Evolutionary conservation across 2,329 filamentous ascomycete species (phyloP).

Genomic region (Emmonsiellopsis sp.): DNA sequence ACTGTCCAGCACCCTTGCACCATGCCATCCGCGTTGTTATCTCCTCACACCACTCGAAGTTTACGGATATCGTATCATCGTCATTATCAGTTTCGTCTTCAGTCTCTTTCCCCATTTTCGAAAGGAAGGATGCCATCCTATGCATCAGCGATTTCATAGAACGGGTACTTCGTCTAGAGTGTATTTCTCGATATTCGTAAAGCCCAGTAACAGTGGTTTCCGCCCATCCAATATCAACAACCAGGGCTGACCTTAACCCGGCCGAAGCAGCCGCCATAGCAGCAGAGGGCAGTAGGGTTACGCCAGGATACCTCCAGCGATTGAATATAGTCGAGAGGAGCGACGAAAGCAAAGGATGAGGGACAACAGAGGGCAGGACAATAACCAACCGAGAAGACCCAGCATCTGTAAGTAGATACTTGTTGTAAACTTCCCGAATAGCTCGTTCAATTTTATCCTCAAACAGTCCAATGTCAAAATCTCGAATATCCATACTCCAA

Average conservation of each 20-base stretch:
- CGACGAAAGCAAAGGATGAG: conserved; percentile 66
- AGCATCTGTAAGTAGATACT: conserved; percentile 52
- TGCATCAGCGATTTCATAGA: conserved; percentile 64
- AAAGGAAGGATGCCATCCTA: conserved; percentile 47
- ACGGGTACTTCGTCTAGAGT: conserved; percentile 59
- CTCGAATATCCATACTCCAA: conserved; percentile 66
- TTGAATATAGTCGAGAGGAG: conserved; percentile 70
- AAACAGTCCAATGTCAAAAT: conserved; percentile 66
- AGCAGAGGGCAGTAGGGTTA: conserved; percentile 71
- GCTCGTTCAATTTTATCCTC: conserved; percentile 79
- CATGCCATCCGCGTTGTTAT: conserved; percentile 65
- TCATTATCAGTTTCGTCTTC: conserved; percentile 9
- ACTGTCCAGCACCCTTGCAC: conserved; percentile 44
- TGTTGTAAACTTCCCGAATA: conserved; percentile 71
- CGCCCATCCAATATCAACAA: conserved; percentile 86
- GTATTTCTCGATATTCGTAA: conserved; percentile 82
- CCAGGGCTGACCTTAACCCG: conserved; percentile 73
- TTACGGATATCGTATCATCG: conserved; percentile 37
- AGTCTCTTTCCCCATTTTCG: conserved; percentile 15
- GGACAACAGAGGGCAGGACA: conserved; percentile 66
- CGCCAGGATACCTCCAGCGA: conserved; percentile 66
- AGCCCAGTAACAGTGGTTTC: conserved; percentile 79
- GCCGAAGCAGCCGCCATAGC: conserved; percentile 67
- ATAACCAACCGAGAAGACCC: conserved; percentile 66
- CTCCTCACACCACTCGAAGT: conserved; percentile 76